These are phyloP conservation scores for Thalassiosira allenii DNA, from an alignment of 352 stramenopile genomes.

Conservation along the genomic window DNA sequence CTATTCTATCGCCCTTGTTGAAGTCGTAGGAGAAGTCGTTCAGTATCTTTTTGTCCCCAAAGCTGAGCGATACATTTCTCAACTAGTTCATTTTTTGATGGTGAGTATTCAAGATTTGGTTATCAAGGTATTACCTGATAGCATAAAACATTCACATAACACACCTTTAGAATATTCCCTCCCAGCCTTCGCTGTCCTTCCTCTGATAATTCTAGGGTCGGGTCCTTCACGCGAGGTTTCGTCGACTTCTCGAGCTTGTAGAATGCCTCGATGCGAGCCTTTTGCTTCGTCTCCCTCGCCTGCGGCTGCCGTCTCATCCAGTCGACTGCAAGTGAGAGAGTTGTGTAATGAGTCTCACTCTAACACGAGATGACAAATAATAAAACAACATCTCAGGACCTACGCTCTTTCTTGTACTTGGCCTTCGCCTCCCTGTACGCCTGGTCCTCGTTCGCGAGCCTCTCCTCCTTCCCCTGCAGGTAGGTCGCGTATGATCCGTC, in stretches of 20 bases:
- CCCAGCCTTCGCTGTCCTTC: slow-evolving; percentile 67
- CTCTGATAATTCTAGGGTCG: slow-evolving; percentile 58
- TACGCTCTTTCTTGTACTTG: slow-evolving; percentile 68
- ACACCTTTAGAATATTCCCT: slow-evolving; percentile 69
- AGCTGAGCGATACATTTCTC: slow-evolving; percentile 54
- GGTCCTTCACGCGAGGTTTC: slow-evolving; percentile 76
- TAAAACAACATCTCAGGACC: slow-evolving; percentile 11
- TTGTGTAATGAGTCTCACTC: not conserved
- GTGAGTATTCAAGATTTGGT: too few relatives aligned
- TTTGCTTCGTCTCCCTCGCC: slow-evolving; percentile 74
- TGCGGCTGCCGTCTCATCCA: slow-evolving; percentile 86
- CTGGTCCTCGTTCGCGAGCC: slow-evolving; percentile 78
- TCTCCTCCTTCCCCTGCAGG: slow-evolving; percentile 75
- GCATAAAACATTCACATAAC: not conserved
- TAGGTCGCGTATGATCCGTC: slow-evolving; percentile 74
- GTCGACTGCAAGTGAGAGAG: slow-evolving; percentile 51
- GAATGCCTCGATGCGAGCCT: slow-evolving; percentile 83
- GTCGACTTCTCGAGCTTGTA: slow-evolving; percentile 83
- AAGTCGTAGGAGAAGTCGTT: slow-evolving; percentile 72
- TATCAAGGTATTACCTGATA: not conserved
- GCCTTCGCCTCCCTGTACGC: slow-evolving; percentile 66
- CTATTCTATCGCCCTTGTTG: slow-evolving; percentile 73
- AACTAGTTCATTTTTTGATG: slow-evolving; percentile 31
- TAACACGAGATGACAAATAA: not conserved
- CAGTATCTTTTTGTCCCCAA: slow-evolving; percentile 63